Percentiles rank a stretch among this genome's conserved stretches.
Conservation (phyloP, 2,329 filamentous ascomycete genomes). For the Chaetomium olivaceum region DNA sequence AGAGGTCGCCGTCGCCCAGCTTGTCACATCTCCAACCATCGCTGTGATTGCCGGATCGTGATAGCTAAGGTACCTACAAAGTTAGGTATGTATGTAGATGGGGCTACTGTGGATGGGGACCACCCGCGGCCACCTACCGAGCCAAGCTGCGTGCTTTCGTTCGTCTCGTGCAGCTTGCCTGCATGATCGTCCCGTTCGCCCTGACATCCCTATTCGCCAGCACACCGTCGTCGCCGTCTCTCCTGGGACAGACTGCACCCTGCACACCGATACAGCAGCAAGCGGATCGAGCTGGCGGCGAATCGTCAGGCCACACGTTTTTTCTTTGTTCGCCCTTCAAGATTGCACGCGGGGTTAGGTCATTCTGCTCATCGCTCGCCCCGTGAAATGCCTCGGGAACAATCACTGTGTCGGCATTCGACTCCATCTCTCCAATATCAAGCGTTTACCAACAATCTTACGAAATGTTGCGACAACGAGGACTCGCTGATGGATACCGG, state of each 20-base stretch:
- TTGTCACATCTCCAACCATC: not conserved
- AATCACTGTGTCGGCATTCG: too few relatives aligned
- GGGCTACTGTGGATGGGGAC: too few relatives aligned
- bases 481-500: too few relatives aligned
- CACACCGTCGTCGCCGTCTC: slow-evolving; percentile 11
- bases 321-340: not conserved
- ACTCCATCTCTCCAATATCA: not conserved
- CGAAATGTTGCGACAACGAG: not conserved
- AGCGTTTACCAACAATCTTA: not conserved
- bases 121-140: too few relatives aligned
- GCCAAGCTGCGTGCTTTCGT: not conserved
- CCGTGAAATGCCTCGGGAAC: not conserved
- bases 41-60: not conserved
- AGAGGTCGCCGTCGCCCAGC: not conserved
- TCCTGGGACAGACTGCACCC: not conserved
- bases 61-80: not conserved
- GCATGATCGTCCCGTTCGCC: slow-evolving; percentile 20
- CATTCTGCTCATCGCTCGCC: not conserved
- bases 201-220: slow-evolving; percentile 15
- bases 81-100: too few relatives aligned
- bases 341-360: not conserved
- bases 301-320: slow-evolving; percentile 29
- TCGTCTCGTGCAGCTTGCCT: slow-evolving; percentile 12
- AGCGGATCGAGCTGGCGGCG: slow-evolving; percentile 10
- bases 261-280: not conserved